Evolutionary conservation across 371 early-diverging fungal species (phyloP), one percentile per base, ranked within the genome.

Genomic region (Circinella umbellata): DNA sequence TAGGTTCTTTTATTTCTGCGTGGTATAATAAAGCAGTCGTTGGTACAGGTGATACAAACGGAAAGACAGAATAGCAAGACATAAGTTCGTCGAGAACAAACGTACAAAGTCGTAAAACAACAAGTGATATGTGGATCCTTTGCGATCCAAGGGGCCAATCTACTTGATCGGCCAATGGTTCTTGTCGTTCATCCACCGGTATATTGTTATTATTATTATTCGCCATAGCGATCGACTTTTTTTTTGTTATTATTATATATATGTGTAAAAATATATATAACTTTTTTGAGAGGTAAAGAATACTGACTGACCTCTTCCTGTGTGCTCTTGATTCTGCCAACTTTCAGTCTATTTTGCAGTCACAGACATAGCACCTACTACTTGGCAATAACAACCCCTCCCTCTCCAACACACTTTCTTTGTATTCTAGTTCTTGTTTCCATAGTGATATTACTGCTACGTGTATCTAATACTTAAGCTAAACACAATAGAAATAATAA

Each of bases 1-100:
- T 83, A 18, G 83, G 79, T 1, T 71, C 36, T 34, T 73, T 70
- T 38, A 83, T 77, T 51, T 77, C 76, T 37, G 72, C 64, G 64
- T 79, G 79, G 49, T 83, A 83, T 17, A 73, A 48, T 14, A 64
- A 42, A 8, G 79, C 76, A 9, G 73, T 66, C 0, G 36, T 27
- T 13, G 80, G 83, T 5, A 83, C 79, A 39, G 83, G 83, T 15
- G 66, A 66, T 10, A 79, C 63, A 69, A 83, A 83, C 48, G 77
- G 80, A 48, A 66, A 67, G n/a, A 53, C 62, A 27, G 69, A 53
- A 49, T 62, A 53, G 18, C 63, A 68, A 38, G 63, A 42, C 51
- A 78, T 38, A 39, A 81, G 70, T 63, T 81, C 78, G 66, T 81
- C 77, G 17, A 81, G 62, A 27, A 81, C 63, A 60, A 75, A 75